These are phyloP conservation scores for Bonia amplexicaulis DNA, from an alignment of 176 grass and related monocot species.

Conservation along the genomic window DNA sequence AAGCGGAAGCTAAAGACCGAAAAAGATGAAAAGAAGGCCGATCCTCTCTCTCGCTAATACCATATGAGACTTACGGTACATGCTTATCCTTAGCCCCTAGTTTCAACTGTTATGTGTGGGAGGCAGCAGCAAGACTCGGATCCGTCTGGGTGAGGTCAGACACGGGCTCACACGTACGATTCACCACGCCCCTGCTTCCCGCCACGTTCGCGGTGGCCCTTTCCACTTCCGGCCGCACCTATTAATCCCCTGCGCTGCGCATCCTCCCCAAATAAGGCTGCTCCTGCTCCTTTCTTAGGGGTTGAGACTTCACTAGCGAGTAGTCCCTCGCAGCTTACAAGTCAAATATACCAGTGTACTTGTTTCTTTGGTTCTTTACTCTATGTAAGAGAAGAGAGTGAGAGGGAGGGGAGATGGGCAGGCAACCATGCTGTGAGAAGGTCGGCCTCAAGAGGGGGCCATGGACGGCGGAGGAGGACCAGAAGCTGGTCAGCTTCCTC, in stretches of 20 bases:
- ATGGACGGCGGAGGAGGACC: constrained; percentile 86
- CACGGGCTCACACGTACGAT: constrained; percentile 32
- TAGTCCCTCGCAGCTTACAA: not conserved
- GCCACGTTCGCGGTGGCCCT: constrained; percentile 31
- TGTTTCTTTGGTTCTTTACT: not conserved
- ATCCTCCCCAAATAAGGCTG: no score
- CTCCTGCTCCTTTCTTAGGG: not conserved
- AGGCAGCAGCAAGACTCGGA: not conserved
- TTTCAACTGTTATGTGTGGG: no score
- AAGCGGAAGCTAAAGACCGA: no score
- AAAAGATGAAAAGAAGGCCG: no score
- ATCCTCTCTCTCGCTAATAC: no score
- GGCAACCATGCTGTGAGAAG: constrained; percentile 89
- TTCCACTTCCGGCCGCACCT: constrained; percentile 36
- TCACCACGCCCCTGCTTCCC: not conserved
- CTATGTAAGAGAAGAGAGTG: not conserved
- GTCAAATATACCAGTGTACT: not conserved
- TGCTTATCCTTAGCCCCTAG: no score
- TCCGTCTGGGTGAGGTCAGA: constrained; percentile 5
- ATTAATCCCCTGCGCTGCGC: constrained; percentile 13
- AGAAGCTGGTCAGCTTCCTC: constrained; percentile 79
- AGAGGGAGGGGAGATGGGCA: constrained; percentile 46
- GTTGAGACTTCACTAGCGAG: not conserved
- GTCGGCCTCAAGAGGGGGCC: constrained; percentile 88
- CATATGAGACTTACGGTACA: no score